phyloP scores from a whole-genome alignment of 768 basidiomycete species.

The Lactifluus subvellereus region DNA sequence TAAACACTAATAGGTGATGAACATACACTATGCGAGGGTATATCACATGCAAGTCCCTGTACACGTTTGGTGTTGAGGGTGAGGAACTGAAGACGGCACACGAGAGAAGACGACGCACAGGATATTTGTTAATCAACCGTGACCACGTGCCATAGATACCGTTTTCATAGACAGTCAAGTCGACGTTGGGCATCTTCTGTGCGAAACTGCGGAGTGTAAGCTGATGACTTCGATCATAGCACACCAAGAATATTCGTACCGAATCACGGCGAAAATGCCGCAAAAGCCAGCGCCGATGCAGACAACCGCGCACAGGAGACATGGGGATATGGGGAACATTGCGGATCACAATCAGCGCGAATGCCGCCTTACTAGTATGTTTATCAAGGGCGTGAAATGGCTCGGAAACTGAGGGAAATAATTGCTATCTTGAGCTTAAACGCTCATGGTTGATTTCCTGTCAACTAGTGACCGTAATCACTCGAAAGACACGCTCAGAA shows the following conservation, averaged over 20 bases:
- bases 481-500: too few relatives aligned
- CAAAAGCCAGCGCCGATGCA: slow-evolving; percentile 54
- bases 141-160: slow-evolving; percentile 60
- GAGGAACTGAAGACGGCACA: not conserved
- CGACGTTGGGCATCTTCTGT: slow-evolving; percentile 46
- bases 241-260: slow-evolving; percentile 31
- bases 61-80: not conserved
- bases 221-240: not conserved
- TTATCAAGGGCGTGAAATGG: too few relatives aligned
- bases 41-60: slow-evolving; percentile 55
- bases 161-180: slow-evolving; percentile 54
- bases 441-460: too few relatives aligned
- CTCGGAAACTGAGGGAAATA: too few relatives aligned
- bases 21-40: slow-evolving; percentile 50
- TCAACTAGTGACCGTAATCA: too few relatives aligned
- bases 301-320: slow-evolving; percentile 31
- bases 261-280: slow-evolving; percentile 52
- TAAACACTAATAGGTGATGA: not conserved
- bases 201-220: slow-evolving; percentile 35
- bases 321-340: too few relatives aligned
- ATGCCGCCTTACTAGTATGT: too few relatives aligned
- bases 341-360: too few relatives aligned
- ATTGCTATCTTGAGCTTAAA: too few relatives aligned
- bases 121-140: slow-evolving; percentile 49
- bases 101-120: slow-evolving; percentile 32